phyloP scores from a whole-genome alignment of 257 asterid species.

The Knoxia roxburghii region DNA sequence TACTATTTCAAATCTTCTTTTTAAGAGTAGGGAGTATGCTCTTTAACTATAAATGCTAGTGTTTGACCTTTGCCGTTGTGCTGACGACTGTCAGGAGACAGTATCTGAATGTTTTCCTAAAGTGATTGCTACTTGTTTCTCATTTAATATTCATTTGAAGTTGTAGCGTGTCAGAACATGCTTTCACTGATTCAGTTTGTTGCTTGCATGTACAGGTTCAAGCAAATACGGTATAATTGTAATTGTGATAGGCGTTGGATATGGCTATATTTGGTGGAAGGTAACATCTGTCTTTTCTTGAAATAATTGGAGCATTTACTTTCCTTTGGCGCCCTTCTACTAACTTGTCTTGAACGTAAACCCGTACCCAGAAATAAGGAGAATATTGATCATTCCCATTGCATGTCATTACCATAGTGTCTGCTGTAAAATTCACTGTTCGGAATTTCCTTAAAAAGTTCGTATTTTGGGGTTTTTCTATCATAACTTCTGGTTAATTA shows the following conservation, averaged over 20 bases:
- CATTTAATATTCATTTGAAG: background rate
- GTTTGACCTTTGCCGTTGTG: background rate
- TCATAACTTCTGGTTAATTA: background rate
- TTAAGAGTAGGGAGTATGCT: background rate
- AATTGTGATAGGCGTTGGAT: conserved; percentile 71
- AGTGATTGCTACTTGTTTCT: too few species aligned
- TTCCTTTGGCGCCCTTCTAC: background rate
- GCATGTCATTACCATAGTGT: background rate
- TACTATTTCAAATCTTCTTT: background rate
- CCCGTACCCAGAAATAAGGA: background rate
- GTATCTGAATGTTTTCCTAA: background rate
- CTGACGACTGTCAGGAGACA: background rate
- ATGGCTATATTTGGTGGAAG: conserved; percentile 99
- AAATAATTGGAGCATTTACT: background rate
- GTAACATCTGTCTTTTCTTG: conserved; percentile 30
- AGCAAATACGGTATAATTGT: conserved; percentile 60
- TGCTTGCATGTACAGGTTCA: conserved; percentile 50
- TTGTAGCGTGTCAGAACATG: background rate
- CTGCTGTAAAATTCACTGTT: too few species aligned
- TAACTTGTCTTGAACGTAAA: too few species aligned
- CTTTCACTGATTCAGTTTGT: background rate
- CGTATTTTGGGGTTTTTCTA: background rate
- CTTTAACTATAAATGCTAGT: too few species aligned
- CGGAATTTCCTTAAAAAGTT: too few species aligned
- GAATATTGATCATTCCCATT: background rate